Evolutionary conservation across 1,139 yeast genomes (phyloP), one percentile per base, ranked within the genome.

Genomic region (Saccharomyces hybrid): DNA sequence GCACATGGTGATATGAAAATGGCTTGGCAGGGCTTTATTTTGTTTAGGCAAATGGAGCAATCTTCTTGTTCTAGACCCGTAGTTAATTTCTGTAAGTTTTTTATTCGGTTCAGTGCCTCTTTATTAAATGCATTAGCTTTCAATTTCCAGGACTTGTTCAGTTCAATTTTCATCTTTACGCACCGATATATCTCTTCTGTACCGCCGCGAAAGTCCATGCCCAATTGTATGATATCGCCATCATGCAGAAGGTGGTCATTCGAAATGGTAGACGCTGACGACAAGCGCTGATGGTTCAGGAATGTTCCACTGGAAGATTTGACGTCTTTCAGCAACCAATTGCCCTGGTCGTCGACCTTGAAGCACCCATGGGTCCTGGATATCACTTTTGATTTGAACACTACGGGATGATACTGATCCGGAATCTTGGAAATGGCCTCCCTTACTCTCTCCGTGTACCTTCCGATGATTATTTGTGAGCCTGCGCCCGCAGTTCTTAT

Each of bases 301-400:
- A 91, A 93, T 2, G 99, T 93, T 9, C 99, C 99, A 1, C 95
- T 86, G 1, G 96, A 86, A 3, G 97, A 88, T 63, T 84, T 85
- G 60, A 90, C 82, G 70, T 93, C 98, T 63, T 81, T 81, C 51
- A 93, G 75, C 66, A 76, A 88, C 98, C 98, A 93, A 63, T 81
- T 80, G 3, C 96, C 96, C 49, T 78, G 78, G 38, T 79, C 78
- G 64, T 84, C 84, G 56, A 91, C 90, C 57, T 79, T 78, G 58
- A 89, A 79, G 62, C 85, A 81, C 1, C 97, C 98, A 70, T 93
- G 99, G 0, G 87, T 79, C 61, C 99, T 78, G 4, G 96, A 88
- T 7, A 93, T 98, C 34, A 93, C 98, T 69, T 93, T 93, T 54
- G 95, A 85, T 66, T 88, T 88, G 75, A 91, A 93, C 7, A 90